Conservation (phyloP, 2,329 filamentous ascomycete genomes). For the Atkinsonella texensis region DNA sequence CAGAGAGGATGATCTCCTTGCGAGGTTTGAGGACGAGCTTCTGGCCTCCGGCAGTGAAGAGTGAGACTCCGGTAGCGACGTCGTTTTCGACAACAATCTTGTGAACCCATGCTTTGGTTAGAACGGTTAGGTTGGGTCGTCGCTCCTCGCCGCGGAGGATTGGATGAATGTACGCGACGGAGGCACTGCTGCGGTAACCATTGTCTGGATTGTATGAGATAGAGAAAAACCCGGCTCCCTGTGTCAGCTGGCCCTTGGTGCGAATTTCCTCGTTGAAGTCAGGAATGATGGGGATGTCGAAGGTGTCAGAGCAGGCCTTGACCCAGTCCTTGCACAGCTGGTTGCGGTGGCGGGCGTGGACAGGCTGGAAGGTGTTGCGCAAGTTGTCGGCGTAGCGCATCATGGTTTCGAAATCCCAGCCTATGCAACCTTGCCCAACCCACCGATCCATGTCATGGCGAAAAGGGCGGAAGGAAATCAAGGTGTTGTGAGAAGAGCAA, state of each 20-base stretch:
- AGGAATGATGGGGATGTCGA: constrained; percentile 68
- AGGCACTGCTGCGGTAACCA: constrained; percentile 72
- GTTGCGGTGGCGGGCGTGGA: constrained; percentile 75
- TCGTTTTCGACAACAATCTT: constrained; percentile 62
- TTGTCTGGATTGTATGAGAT: constrained; percentile 86
- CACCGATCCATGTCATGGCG: constrained; percentile 79
- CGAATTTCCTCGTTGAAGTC: constrained; percentile 84
- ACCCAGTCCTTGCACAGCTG: constrained; percentile 90
- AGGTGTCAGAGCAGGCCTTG: constrained; percentile 61
- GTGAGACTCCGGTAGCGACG: constrained; percentile 59
- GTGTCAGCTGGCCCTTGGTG: constrained; percentile 56
- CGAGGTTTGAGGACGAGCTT: constrained; percentile 48
- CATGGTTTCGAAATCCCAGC: constrained; percentile 80
- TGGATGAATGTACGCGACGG: constrained; percentile 86
- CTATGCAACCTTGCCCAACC: constrained; percentile 69
- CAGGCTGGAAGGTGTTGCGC: constrained; percentile 81
- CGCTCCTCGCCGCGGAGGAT: constrained; percentile 75
- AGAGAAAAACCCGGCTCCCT: constrained; percentile 81
- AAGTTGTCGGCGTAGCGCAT: constrained; percentile 72
- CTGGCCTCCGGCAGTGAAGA: constrained; percentile 46
- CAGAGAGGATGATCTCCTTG: constrained; percentile 67
- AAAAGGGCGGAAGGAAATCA: constrained; percentile 87
- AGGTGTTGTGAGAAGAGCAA: constrained; percentile 87
- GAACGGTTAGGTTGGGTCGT: constrained; percentile 70
- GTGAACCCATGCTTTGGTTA: constrained; percentile 82